Evolutionary conservation across 805 yeast species (phyloP), one percentile per base, ranked within the genome.

Genomic region (Candida argentea): DNA sequence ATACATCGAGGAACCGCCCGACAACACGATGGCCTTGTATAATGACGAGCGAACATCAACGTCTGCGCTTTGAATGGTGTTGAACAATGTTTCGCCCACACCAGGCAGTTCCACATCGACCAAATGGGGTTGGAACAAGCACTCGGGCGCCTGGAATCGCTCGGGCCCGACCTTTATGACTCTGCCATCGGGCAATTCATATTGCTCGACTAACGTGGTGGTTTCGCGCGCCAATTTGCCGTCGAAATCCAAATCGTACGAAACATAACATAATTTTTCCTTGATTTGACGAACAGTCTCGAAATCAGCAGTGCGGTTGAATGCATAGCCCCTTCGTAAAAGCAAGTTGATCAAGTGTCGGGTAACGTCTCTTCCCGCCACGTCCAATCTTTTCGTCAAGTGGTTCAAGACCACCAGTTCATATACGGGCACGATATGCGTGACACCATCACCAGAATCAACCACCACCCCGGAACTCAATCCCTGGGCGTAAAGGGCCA

Each of bases 331-430:
- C 43, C 96, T 77, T 58, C 97, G 84, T 37, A 93, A 72, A 45
- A 91, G 65, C 40, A 91, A 65, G 46, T 80, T 91, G 57, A 91
- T 87, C 57, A 91, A 67, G 56, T 91, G 85, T 48, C 95, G 74
- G n/a, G 98, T 91, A 26, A 91, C 96, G 49, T 91, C 98, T 55
- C 98, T 74, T 44, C 98, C 98, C 4, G 98, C 98, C 36, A 91
- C 94, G 54, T 91, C 95, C 44, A 91, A 65, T 52, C 98, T 76
- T 48, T 79, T 73, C 12, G 95, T 89, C 45, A 85, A 67, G 55
- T 91, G 97, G 54, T 84, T 89, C 50, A 91, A 70, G n/a, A 91
- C 98, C 24, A 84, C 94, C 4, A 93, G 79, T 59, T 91, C 97
- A 55, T 91, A 91, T 22, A 91, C 98, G 14, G 98, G 98, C 24